Conservation (phyloP, 2,329 filamentous ascomycete genomes). For the Stagonosporopsis rhizophila region DNA sequence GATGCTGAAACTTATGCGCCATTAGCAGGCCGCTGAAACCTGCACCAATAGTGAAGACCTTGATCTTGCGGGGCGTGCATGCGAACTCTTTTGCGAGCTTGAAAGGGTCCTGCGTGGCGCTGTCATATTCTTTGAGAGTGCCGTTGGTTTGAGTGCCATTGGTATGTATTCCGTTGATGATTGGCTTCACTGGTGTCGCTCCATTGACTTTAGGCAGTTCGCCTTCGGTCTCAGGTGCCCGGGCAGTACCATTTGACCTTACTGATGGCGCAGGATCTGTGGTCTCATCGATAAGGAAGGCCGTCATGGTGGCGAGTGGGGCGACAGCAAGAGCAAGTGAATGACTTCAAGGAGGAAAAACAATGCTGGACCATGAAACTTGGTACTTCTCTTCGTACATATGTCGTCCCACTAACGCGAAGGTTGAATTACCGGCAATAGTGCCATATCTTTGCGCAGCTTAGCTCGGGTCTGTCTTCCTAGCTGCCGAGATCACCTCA, state of each 20-base stretch:
- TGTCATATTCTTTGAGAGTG: not conserved
- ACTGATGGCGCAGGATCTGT: slow-evolving; percentile 4
- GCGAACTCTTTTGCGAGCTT: slow-evolving; percentile 27
- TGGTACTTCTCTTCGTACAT: not conserved
- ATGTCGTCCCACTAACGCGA: slow-evolving; percentile 2
- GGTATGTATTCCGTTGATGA: slow-evolving; percentile 10
- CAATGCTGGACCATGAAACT: not conserved
- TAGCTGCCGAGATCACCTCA: not conserved
- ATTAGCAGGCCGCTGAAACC: slow-evolving; percentile 47
- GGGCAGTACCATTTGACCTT: not conserved
- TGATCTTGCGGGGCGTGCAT: slow-evolving; percentile 27
- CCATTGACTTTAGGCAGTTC: slow-evolving; percentile 23
- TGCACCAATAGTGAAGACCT: slow-evolving; percentile 39
- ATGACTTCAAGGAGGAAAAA: slow-evolving; percentile 3
- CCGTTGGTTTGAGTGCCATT: slow-evolving; percentile 7
- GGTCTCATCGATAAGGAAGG: slow-evolving; percentile 18
- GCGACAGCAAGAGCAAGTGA: not conserved
- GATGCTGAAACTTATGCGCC: slow-evolving; percentile 44
- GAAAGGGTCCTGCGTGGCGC: slow-evolving; percentile 23
- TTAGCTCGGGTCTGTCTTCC: not conserved
- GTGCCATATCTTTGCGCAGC: not conserved
- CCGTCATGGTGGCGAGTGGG: slow-evolving; percentile 19
- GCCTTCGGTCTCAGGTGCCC: slow-evolving; percentile 10
- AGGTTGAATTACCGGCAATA: not conserved
- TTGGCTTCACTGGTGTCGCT: slow-evolving; percentile 11